Evolutionary conservation across 2,329 filamentous ascomycete species (phyloP), one percentile per base, ranked within the genome.

Genomic region (Talaromyces sp.): DNA sequence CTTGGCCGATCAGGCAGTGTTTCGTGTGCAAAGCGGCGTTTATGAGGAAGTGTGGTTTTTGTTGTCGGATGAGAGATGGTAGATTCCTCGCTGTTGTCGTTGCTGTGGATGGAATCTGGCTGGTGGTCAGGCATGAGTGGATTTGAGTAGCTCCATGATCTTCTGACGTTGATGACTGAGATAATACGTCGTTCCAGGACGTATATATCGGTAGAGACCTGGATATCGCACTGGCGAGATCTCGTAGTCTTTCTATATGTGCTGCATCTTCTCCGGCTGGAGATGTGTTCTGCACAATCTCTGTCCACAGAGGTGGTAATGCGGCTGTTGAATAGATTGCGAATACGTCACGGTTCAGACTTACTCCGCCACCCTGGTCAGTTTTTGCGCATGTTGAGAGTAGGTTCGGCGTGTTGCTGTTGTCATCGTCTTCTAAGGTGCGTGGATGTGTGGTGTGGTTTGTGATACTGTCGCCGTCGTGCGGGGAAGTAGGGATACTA

Each of bases 1-100:
- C 37, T 11, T 53, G 51, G 13, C 59, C 59, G 19, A 61, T 59
- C 10, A 61, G 53, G 46, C 59, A 61, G 22, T 61, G 59, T n/a
- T 37, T 19, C 5, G n/a, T 31, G 43, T 53, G 35, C 5, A 53
- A 37, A 13, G 25, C 39, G 41, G 59, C 59, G 55, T 61, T 61
- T 3, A 61, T 36, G n/a, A 61, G 53, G 43, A 61, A 61, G 25
- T 31, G 25, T 22, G 59, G 59, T 19, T 45, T 55, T 21, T 43
- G 41, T 21, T 50, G 1, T 33, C 13, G 31, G 17, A 37, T 35
- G 6, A 37, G 31, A 17, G 3, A 15, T 22, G 11, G 46, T 43
- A n/a, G 21, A 21, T n/a, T n/a, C n/a, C n/a, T n/a, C n/a, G n/a
- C n/a, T n/a, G n/a, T n/a, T n/a, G n/a, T n/a, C n/a, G n/a, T n/a